phyloP scores from a whole-genome alignment of 306 rosid genomes.

The Quercus variabilis region DNA sequence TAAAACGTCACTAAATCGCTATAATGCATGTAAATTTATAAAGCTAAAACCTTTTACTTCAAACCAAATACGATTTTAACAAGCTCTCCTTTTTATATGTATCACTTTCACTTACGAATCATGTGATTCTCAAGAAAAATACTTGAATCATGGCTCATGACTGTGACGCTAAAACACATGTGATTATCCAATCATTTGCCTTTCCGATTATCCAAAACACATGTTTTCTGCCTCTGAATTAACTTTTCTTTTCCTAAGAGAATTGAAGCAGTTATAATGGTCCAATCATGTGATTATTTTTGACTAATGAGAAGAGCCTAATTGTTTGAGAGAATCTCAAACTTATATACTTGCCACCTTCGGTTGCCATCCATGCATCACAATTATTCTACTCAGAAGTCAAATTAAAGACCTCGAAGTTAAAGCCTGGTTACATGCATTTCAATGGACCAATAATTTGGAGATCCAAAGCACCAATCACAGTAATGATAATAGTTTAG shows the following conservation, averaged over 20 bases:
- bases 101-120: too few relatives aligned
- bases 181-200: too few relatives aligned
- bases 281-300: not conserved
- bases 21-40: too few relatives aligned
- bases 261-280: not conserved
- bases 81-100: too few relatives aligned
- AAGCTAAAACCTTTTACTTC: too few relatives aligned
- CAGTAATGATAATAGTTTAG: too few relatives aligned
- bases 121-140: too few relatives aligned
- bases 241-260: not conserved
- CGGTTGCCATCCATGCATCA: not conserved
- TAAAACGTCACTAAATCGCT: too few relatives aligned
- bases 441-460: too few relatives aligned
- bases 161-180: accelerated
- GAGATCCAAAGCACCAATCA: too few relatives aligned
- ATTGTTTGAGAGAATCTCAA: not conserved
- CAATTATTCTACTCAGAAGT: not conserved
- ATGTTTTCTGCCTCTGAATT: not conserved
- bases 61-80: too few relatives aligned
- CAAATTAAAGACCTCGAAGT: not conserved
- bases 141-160: too few relatives aligned
- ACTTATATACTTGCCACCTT: not conserved
- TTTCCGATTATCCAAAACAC: not conserved
- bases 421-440: not conserved
- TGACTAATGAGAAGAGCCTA: not conserved